Evolutionary conservation across 176 grass and related monocot genomes (phyloP).

Genomic region (Hsuehochloa calcarea): DNA sequence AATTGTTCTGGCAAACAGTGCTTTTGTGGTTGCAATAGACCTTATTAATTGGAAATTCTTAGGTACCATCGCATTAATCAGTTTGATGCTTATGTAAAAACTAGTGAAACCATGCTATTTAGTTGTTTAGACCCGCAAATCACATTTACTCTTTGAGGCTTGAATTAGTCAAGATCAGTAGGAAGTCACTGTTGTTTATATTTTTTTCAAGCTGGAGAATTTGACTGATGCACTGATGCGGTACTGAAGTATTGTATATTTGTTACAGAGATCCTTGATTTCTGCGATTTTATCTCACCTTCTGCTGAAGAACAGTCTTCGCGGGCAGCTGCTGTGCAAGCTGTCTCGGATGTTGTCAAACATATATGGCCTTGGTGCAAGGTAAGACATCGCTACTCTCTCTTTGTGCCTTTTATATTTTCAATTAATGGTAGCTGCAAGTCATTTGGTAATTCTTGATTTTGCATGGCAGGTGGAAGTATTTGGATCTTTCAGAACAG

Average conservation of each 20-base stretch:
- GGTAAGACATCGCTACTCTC: conserved; percentile 44
- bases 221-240: neutral
- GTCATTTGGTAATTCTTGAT: conserved; percentile 28
- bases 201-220: conserved; percentile 18
- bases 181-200: conserved; percentile 15
- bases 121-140: neutral
- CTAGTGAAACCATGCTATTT: neutral
- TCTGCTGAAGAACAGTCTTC: conserved; percentile 89
- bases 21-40: neutral
- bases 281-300: conserved; percentile 77
- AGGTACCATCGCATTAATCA: neutral
- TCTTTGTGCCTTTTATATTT: neutral
- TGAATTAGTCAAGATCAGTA: neutral
- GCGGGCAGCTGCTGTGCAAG: conserved; percentile 64
- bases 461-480: conserved; percentile 73
- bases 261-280: conserved; percentile 91
- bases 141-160: conserved; percentile 6
- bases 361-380: conserved; percentile 95
- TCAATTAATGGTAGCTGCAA: conserved; percentile 6
- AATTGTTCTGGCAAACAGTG: neutral
- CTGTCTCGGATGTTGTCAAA: conserved; percentile 78
- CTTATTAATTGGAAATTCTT: neutral
- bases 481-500: conserved; percentile 97
- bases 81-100: conserved; percentile 4
- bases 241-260: conserved; percentile 35